Base-by-base conservation (phyloP, 139 green algal species). In the Tetradesmus lagerheimii region DNA sequence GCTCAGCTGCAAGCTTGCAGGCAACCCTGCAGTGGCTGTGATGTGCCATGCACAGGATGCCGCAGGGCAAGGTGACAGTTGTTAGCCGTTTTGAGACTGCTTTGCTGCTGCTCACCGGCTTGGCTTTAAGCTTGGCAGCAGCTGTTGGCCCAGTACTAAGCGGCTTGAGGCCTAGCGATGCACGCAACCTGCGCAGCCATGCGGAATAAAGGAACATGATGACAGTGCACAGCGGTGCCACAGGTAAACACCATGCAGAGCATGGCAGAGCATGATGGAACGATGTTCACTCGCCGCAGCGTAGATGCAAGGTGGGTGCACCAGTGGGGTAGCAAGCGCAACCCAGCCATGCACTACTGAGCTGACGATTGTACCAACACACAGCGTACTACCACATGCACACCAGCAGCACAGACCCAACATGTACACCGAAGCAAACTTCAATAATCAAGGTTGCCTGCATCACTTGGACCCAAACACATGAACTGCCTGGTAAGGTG, bases 91-190 rank as follows among this genome's bases (percentile, higher is more conserved):
- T 31, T n/a, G 8, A n/a, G 8, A 9, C 57, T 71, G 57, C 57
- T 31, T 2, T 15, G 20, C 4, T 74, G 16, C 79, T 64, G 6
- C 80, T 43, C 53, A 87, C 82, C 82, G 64, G 82, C 34, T 71
- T 71, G 16, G 82, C 57, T 43, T 87, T 79, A 84, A 64, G 38
- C 87, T 86, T 50, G 53, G 77, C 11, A 75, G 91, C 87, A 80
- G 43, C 64, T 89, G 80, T 0, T 39, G 67, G 31, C 89, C 91
- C 53, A 89, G 50, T 77, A 20, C 43, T 89, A 35, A 98, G 90
- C 0, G 96, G 96, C 90, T 96, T 96, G 4, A 98, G 82, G 23
- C 96, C 96, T 34, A 98, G 80, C 0, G 93, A 95, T 0, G 93
- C 91, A 71, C 96, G 94, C 31, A 98, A 85, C 90, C 95, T 97